These are phyloP conservation scores for Glaciozyma martinii DNA, from an alignment of 768 basidiomycete genomes.

Conservation along the genomic window DNA sequence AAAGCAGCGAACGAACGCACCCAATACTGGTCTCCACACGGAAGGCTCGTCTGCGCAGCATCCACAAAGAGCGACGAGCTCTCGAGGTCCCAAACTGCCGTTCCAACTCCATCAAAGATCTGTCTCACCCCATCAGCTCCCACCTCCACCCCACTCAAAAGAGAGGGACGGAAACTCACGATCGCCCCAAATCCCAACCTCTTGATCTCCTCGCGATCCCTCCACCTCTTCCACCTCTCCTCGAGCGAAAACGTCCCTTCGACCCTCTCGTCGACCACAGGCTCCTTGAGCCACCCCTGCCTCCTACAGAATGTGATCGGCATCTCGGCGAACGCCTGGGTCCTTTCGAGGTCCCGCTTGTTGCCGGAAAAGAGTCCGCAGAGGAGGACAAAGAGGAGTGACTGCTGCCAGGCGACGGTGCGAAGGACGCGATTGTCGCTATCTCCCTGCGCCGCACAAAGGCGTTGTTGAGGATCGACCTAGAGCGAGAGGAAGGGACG, in stretches of 20 bases:
- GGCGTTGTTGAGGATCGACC: not conserved
- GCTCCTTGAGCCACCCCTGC: constrained; percentile 25
- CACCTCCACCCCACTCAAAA: not conserved
- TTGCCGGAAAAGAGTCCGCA: constrained; percentile 27
- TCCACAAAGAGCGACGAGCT: constrained; percentile 18
- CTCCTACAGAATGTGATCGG: constrained; percentile 22
- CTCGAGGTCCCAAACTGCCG: constrained; percentile 25
- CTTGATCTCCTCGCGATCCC: constrained; percentile 26
- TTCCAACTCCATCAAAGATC: constrained; percentile 22
- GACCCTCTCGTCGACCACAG: constrained; percentile 6
- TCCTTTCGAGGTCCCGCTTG: constrained; percentile 29
- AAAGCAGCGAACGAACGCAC: not conserved
- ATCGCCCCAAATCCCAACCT: constrained; percentile 24
- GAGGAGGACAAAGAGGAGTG: constrained; percentile 17
- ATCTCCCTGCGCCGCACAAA: constrained; percentile 25
- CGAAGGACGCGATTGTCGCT: constrained; percentile 25
- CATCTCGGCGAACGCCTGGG: constrained; percentile 24
- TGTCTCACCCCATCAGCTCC: not conserved
- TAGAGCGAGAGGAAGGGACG: not conserved
- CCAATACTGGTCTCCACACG: constrained; percentile 24
- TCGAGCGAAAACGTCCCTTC: constrained; percentile 16
- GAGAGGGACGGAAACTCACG: not conserved
- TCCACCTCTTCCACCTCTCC: constrained; percentile 28
- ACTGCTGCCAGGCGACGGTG: constrained; percentile 28
- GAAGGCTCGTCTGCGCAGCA: constrained; percentile 20